Conservation (phyloP, 1,139 yeast genomes). For the Eremothecium gossypii region DNA sequence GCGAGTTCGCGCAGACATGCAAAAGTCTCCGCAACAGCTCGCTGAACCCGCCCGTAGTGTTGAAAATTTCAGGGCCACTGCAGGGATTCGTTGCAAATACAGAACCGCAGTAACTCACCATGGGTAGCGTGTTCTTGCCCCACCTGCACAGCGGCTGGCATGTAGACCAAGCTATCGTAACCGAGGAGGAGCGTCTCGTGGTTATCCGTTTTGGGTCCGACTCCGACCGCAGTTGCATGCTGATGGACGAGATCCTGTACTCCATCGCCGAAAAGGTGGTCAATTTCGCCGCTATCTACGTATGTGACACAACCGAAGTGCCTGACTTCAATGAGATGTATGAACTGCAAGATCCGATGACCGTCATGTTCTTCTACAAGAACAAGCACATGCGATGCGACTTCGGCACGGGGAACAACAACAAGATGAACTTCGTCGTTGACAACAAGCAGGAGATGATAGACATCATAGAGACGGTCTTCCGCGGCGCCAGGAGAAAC, state of each 20-base stretch:
- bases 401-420: conserved; percentile 95
- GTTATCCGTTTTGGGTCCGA: conserved; percentile 84
- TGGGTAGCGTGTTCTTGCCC: conserved; percentile 86
- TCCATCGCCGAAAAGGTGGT: conserved; percentile 74
- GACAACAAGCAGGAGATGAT: conserved; percentile 82
- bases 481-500: conserved; percentile 86
- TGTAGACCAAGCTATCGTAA: conserved; percentile 86
- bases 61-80: no score
- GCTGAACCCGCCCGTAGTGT: no score
- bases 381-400: conserved; percentile 98
- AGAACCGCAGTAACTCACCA: conserved; percentile 18
- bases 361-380: conserved; percentile 86
- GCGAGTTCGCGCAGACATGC: no score
- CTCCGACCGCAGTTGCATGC: conserved; percentile 66
- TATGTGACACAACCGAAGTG: conserved; percentile 83
- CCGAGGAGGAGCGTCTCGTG: conserved; percentile 81
- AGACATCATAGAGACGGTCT: conserved; percentile 82
- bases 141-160: conserved; percentile 89
- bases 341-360: conserved; percentile 83
- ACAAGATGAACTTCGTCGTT: conserved; percentile 74
- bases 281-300: conserved; percentile 79
- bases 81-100: no score
- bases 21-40: no score
- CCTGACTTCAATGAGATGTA: conserved; percentile 92
- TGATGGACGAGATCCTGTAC: conserved; percentile 80